Base-by-base conservation (phyloP, 2,329 filamentous ascomycete genomes). In the Xylariaceae sp. region DNA sequence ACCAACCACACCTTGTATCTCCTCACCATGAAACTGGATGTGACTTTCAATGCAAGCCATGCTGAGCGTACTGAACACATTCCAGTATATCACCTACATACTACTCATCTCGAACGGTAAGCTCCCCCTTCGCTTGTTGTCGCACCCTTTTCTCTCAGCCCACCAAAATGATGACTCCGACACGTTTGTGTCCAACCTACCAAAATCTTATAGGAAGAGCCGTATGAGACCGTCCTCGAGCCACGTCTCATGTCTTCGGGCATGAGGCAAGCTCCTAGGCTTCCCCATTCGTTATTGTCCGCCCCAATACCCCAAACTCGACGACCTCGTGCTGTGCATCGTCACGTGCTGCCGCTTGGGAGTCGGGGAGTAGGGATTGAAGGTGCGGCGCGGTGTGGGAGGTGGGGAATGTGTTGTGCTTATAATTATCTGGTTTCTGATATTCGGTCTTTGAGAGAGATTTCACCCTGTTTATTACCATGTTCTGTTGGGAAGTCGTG, bases 321-420 rank as follows among this genome's bases (percentile, higher is more conserved):
- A 60, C 60, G 60, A 54, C 58, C 16, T 38, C 58, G 53, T 58
- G 62, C 60, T 63, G 66, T 69, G 66, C 65, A 69, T 63, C 66
- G 66, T 57, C 66, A 69, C 57, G 62, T 69, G 66, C 64, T 67
- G 64, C 65, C 66, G 62, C 47, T 63, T 48, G 57, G 48, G 56
- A 59, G 59, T 50, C 47, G 61, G 55, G 40, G 46, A 48, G 56
- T 42, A 54, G 48, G 59, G 48, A 39, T 40, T 33, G 47, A 48
- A 41, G 42, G 33, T 33, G 53, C 22, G 58, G 53, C 46, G 48
- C 59, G 60, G 54, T 57, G 61, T 63, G 38, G 59, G 56, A 62
- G 65, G 66, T 63, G 66, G 63, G 64, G 66, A 63, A 62, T 64
- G 61, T 51, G 66, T 68, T 50, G 47, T 69, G 66, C 66, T 69